Evolutionary conservation across 768 basidiomycete genomes (phyloP).

Genomic region (Suillus fuscotomentosus): DNA sequence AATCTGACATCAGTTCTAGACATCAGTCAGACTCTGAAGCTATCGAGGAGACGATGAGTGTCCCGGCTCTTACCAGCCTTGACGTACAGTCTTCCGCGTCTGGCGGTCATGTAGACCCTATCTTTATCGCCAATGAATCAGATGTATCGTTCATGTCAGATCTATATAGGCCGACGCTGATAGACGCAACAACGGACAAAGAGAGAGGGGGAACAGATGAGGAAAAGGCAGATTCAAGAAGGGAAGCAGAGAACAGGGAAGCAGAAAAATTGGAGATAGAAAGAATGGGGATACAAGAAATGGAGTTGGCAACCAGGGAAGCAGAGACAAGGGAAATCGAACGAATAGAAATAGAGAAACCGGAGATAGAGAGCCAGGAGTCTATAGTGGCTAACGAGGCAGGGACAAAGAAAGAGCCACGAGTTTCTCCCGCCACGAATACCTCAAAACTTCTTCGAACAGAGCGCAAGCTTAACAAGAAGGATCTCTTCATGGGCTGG

Average conservation of each 20-base stretch:
- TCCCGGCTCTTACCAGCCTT: neutral
- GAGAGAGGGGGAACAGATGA: too few relatives aligned
- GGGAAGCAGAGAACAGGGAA: neutral
- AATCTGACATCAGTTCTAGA: neutral
- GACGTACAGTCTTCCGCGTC: neutral
- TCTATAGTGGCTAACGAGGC: neutral
- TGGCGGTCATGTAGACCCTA: neutral
- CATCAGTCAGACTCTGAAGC: neutral
- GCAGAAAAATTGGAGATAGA: neutral
- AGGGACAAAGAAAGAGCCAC: neutral
- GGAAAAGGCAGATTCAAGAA: neutral
- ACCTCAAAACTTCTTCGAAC: neutral
- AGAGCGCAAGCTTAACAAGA: slow-evolving; percentile 4
- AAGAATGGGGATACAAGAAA: too few relatives aligned
- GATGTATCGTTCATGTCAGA: neutral
- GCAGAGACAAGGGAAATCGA: neutral
- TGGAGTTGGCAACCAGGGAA: too few relatives aligned
- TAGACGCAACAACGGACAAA: neutral
- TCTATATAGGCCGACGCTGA: neutral
- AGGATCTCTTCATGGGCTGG: slow-evolving; percentile 1
- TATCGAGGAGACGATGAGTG: neutral
- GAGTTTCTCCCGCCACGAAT: neutral
- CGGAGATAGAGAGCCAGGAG: neutral
- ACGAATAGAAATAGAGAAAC: neutral
- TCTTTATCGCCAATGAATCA: neutral